Percentiles rank a stretch among this genome's conserved stretches.
Evolutionary conservation across 305 asterid species (phyloP).

Genomic region (Solanum aculeatissimum): DNA sequence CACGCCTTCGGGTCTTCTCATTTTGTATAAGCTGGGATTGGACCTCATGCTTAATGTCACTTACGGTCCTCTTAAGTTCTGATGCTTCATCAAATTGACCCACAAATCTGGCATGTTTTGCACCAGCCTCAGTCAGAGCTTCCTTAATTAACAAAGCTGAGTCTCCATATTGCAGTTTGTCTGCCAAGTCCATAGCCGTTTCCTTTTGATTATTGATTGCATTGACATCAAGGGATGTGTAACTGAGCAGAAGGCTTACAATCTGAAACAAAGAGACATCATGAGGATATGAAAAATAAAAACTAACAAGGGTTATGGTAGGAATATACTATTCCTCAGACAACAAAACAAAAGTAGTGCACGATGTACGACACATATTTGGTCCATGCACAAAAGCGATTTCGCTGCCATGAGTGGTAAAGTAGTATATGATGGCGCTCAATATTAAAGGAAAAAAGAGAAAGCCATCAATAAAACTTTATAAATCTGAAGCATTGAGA

Average conservation of each 20-base stretch:
- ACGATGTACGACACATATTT: not conserved
- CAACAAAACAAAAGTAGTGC: not conserved
- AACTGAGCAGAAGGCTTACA: conserved; percentile 52
- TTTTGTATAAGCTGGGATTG: conserved; percentile 87
- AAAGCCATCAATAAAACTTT: not conserved
- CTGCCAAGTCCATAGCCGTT: conserved; percentile 96
- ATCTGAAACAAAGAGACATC: conserved; percentile 36
- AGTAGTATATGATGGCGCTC: not conserved
- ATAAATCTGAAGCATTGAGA: too few relatives aligned
- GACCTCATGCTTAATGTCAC: conserved; percentile 94
- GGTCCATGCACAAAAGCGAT: not conserved
- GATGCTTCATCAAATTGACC: conserved; percentile 61
- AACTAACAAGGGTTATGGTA: not conserved
- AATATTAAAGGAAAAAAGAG: not conserved
- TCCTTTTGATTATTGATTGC: conserved; percentile 66
- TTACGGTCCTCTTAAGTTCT: conserved; percentile 90
- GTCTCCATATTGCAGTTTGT: conserved; percentile 74
- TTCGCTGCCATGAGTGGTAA: not conserved
- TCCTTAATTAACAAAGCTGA: conserved; percentile 60
- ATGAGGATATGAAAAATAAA: not conserved
- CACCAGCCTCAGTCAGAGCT: conserved; percentile 76
- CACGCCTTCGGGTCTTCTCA: conserved; percentile 84
- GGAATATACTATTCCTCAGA: not conserved
- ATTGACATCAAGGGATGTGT: conserved; percentile 56
- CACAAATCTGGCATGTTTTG: conserved; percentile 60